Evolutionary conservation across 306 rosid genomes (phyloP), one percentile per base, ranked within the genome.

Genomic region (Bauhinia variegata): DNA sequence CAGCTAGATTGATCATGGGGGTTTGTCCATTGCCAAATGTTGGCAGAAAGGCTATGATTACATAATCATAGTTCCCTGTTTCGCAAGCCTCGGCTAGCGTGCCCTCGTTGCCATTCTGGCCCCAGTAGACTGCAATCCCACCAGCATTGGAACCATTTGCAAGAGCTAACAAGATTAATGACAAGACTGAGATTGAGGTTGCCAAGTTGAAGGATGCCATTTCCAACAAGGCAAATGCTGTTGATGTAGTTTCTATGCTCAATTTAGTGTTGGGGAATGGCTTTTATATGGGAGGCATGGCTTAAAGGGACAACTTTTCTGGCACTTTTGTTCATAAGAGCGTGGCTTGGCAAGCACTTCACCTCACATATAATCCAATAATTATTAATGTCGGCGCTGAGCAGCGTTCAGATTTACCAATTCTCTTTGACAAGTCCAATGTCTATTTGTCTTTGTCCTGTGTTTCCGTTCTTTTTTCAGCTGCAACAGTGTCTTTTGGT

Each of bases 111-210:
- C 79, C 79, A 51, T 74, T 79, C 38, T 79, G 79, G 4, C 83
- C 83, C 79, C 83, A 79, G 44, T 79, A 73, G 32, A 79, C 36
- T 42, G 79, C 79, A 49, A 79, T 79, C 37, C 73, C 67, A 1
- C 76, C 83, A 73, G 70, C 76, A 55, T 68, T 70, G 0, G 76
- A 68, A 36, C 60, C 47, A 68, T 39, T 51, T 48, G 60, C 60
- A 15, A 74, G 56, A 30, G 73, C 54, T 36, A 78, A 60, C 4
- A 79, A 41, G 32, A 65, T 50, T 9, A 73, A 42, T 14, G 58
- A 41, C 4, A 69, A 17, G 65, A 79, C 50, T 63, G 78, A 60
- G 59, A 74, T 6, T 38, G 68, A 52, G 9, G 9, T 50, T 49
- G 60, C 44, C 8, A 36, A 30, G 14, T 79, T 68, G 17, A 15